A percentile compares a stretch with the other conserved stretches of the same genome.
Evolutionary conservation across 345 rosid genomes (phyloP).

Genomic region (Syzygium aromaticum): DNA sequence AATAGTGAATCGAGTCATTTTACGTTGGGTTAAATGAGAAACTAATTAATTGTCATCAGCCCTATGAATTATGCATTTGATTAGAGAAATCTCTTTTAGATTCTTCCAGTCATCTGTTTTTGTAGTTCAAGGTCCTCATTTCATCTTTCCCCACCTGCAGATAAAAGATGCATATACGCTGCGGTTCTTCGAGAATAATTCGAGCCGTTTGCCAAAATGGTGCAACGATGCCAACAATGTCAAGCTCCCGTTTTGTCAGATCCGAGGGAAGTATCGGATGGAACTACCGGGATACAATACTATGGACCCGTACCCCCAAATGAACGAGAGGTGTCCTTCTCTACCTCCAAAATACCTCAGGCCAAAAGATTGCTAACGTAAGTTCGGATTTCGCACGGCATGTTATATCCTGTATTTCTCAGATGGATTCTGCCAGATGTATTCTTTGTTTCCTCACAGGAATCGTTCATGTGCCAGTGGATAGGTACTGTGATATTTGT

Average conservation of each 20-base stretch:
- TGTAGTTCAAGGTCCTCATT: not conserved
- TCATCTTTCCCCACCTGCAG: constrained; percentile 25
- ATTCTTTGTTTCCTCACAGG: not conserved
- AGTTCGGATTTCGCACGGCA: not conserved
- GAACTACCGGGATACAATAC: constrained; percentile 90
- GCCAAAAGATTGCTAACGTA: constrained; percentile 42
- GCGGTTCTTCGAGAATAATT: constrained; percentile 62
- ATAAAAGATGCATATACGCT: constrained; percentile 70
- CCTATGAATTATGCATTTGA: not conserved
- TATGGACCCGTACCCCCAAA: constrained; percentile 80
- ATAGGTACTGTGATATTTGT: not conserved
- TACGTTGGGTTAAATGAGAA: not conserved
- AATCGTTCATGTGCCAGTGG: not conserved
- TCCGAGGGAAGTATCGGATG: constrained; percentile 85
- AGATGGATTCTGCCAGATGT: not conserved
- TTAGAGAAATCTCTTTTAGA: not conserved
- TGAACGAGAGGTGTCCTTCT: constrained; percentile 80
- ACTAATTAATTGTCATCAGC: not conserved
- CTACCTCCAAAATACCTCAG: constrained; percentile 95
- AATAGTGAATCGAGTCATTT: not conserved
- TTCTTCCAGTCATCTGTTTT: not conserved
- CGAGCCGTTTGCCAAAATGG: constrained; percentile 84
- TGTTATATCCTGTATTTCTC: not conserved
- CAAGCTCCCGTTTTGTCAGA: constrained; percentile 87
- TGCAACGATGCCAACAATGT: constrained; percentile 71